Conservation (phyloP, 345 rosid species). For the Melaleuca quinquenervia region DNA sequence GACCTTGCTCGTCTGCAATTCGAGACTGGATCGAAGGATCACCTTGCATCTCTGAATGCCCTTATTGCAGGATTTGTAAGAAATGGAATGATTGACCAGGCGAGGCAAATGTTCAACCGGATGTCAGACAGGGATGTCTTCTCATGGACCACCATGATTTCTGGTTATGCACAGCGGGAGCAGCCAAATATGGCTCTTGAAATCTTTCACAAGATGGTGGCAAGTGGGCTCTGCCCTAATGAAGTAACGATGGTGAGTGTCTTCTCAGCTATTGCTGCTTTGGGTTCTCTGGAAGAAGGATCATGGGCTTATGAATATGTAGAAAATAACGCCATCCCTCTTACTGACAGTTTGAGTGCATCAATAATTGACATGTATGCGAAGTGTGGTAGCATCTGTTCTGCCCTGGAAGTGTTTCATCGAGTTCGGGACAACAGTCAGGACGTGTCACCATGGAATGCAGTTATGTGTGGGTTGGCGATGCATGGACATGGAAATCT, state of each 20-base stretch:
- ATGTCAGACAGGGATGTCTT: slow-evolving; percentile 62
- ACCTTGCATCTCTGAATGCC: slow-evolving; percentile 57
- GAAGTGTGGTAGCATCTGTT: slow-evolving; percentile 70
- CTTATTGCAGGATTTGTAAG: slow-evolving; percentile 52
- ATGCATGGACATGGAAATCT: slow-evolving; percentile 51
- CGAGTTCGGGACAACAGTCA: slow-evolving; percentile 22
- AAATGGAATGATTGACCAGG: slow-evolving; percentile 50
- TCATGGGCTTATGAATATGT: slow-evolving; percentile 47
- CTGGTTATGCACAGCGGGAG: slow-evolving; percentile 51
- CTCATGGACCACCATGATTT: slow-evolving; percentile 78
- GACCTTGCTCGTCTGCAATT: slow-evolving; percentile 51
- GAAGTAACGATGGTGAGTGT: slow-evolving; percentile 78
- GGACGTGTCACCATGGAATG: slow-evolving; percentile 77
- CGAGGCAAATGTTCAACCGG: slow-evolving; percentile 41
- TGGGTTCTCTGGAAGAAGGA: slow-evolving; percentile 57
- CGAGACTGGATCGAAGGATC: slow-evolving; percentile 35
- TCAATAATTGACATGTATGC: slow-evolving; percentile 87
- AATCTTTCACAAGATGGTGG: slow-evolving; percentile 49
- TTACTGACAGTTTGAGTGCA: slow-evolving; percentile 59
- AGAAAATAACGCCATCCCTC: slow-evolving; percentile 23
- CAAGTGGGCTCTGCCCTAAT: slow-evolving; percentile 42
- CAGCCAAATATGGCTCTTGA: slow-evolving; percentile 42
- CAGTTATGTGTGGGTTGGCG: slow-evolving; percentile 70
- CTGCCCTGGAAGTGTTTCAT: slow-evolving; percentile 49
- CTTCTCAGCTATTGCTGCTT: slow-evolving; percentile 53